Percentiles rank a stretch among this genome's conserved stretches.
Conservation (phyloP, 73 alveolate genomes). For the Breviolum minutum region DNA sequence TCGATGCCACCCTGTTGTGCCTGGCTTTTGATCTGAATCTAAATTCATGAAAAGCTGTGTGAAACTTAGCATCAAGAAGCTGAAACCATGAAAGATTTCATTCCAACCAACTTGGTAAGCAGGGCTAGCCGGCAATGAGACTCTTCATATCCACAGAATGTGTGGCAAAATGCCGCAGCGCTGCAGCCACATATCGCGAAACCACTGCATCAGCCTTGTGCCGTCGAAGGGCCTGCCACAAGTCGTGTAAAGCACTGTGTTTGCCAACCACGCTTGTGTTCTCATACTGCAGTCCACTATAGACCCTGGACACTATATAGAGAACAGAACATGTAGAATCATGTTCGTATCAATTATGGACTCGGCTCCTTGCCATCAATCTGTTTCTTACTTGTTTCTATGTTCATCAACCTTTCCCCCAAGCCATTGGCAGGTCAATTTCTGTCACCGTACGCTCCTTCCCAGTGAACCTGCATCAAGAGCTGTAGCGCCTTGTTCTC, state of each 20-base stretch:
- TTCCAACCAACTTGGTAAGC: not conserved
- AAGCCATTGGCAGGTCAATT: too few relatives aligned
- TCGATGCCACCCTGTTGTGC: conserved; percentile 49
- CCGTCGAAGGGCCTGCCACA: not conserved
- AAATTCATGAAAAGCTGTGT: too few relatives aligned
- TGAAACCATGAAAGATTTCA: not conserved
- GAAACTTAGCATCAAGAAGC: too few relatives aligned
- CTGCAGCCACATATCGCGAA: not conserved
- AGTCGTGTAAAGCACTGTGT: not conserved
- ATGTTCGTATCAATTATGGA: too few relatives aligned
- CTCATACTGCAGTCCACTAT: too few relatives aligned
- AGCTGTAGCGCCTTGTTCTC: conserved; percentile 28
- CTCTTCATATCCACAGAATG: conserved; percentile 34
- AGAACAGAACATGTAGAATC: too few relatives aligned
- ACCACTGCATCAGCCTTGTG: conserved; percentile 14
- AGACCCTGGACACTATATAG: too few relatives aligned
- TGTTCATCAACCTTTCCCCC: too few relatives aligned
- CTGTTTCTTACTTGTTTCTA: too few relatives aligned
- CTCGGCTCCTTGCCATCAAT: too few relatives aligned
- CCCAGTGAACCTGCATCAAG: conserved; percentile 23
- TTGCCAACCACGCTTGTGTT: too few relatives aligned
- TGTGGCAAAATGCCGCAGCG: conserved; percentile 44
- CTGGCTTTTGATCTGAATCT: not conserved
- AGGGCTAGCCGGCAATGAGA: not conserved
- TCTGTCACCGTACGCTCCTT: too few relatives aligned